These are phyloP conservation scores for Cytospora schulzeri DNA, from an alignment of 2,329 filamentous ascomycete genomes.

Conservation along the genomic window DNA sequence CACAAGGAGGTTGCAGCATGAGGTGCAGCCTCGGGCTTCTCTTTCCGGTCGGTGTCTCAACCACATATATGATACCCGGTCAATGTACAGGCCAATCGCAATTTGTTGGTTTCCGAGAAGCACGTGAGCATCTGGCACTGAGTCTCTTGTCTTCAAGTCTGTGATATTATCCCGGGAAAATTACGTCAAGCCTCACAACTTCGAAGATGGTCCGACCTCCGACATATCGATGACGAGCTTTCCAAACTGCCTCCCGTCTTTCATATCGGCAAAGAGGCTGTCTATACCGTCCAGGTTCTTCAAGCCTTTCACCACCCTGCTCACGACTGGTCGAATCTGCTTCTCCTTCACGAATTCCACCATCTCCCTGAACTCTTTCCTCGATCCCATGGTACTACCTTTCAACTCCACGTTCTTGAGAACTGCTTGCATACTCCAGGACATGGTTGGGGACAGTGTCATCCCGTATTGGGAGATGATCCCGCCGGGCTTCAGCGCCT, in stretches of 20 bases:
- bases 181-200: constrained; percentile 28
- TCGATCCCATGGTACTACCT: constrained; percentile 89
- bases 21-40: background rate
- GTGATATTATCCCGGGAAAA: background rate
- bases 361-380: constrained; percentile 90
- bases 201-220: constrained; percentile 31
- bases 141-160: background rate
- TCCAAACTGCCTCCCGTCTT: constrained; percentile 82
- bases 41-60: constrained; percentile 5
- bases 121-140: background rate
- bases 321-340: constrained; percentile 75
- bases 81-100: constrained; percentile 23
- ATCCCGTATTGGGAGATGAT: constrained; percentile 89
- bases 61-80: constrained; percentile 26
- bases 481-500: constrained; percentile 77
- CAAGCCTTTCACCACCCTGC: constrained; percentile 71
- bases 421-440: constrained; percentile 81
- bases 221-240: constrained; percentile 82
- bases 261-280: constrained; percentile 84
- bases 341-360: constrained; percentile 75
- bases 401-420: constrained; percentile 85
- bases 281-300: constrained; percentile 80
- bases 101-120: constrained; percentile 11
- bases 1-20: constrained; percentile 36
- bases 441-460: constrained; percentile 84